Evolutionary conservation across 148 eudicot species (phyloP), one percentile per base, ranked within the genome.

Genomic region (Simmondsia chinensis): DNA sequence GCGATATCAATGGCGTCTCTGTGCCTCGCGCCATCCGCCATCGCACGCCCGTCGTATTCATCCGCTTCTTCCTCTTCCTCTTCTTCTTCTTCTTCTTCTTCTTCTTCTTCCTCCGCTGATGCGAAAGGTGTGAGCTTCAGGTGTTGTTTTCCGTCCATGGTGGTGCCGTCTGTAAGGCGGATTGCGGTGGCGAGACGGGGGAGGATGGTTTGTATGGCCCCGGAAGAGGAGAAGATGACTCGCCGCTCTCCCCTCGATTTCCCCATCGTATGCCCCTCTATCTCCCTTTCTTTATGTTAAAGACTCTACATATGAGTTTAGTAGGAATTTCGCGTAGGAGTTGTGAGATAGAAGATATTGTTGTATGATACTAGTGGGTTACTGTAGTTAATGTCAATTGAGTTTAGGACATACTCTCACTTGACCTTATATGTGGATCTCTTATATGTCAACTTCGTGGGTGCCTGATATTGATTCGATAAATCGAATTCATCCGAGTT

Each of bases 161-260:
- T 39, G 9, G 16, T 38, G 9, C 10, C 3, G 5, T 43, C 21
- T 16, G 2, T 3, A 19, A 32, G 7, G 14, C 21, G 5, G 27
- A 34, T 37, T 22, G 41, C 53, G 36, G 31, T 32, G 31, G 8
- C 12, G 28, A 19, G 44, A 31, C n/a, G 31, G 10, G 27, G 37
- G 4, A 27, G 43, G 21, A 61, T 68, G 14, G 79, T 80, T 38
- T 46, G 83, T 60, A 79, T 83, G 94, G 96, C 93, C 33, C 96
- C 96, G 5, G 88, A 87, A 0, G 86, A 77, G 54, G 80, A 83
- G 67, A 87, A 57, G 75, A 66, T 77, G 65, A 87, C 89, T 57
- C 94, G 86, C 48, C 96, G 89, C 9, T 79, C 94, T 19, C 96
- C 96, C 56, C 80, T 76, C 27, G 96, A 87, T 70, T 87, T 87